phyloP scores from a whole-genome alignment of 805 yeast genomes.

The Ogataea saltuana region DNA sequence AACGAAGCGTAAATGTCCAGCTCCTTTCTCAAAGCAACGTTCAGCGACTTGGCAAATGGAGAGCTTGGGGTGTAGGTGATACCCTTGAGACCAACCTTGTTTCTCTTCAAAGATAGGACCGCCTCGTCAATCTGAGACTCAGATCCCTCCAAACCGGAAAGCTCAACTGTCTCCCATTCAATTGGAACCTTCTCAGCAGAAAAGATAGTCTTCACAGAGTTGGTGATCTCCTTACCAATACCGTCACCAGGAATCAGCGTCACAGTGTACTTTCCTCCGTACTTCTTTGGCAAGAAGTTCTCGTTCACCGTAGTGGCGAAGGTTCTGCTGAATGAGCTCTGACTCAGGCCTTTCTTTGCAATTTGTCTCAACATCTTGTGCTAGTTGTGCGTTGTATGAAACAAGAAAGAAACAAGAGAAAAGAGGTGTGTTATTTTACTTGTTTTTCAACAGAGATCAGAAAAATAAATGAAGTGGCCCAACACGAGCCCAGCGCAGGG shows the following conservation, averaged over 20 bases:
- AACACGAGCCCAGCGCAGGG: no score
- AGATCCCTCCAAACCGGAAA: slow-evolving; percentile 53
- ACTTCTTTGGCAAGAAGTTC: slow-evolving; percentile 70
- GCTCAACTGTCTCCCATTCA: slow-evolving; percentile 86
- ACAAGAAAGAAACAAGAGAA: background rate
- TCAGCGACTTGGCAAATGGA: slow-evolving; percentile 77
- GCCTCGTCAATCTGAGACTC: slow-evolving; percentile 70
- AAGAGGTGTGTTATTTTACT: slow-evolving; percentile 2
- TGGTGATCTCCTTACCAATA: slow-evolving; percentile 94
- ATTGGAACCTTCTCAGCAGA: slow-evolving; percentile 85
- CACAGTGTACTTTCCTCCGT: slow-evolving; percentile 92
- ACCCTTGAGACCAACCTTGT: slow-evolving; percentile 96
- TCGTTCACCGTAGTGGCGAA: slow-evolving; percentile 35
- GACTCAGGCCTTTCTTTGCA: slow-evolving; percentile 21
- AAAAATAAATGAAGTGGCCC: no score
- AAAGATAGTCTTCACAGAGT: slow-evolving; percentile 89
- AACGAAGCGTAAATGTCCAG: slow-evolving; percentile 93
- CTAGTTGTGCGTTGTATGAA: slow-evolving; percentile 1
- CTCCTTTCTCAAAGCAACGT: slow-evolving; percentile 96
- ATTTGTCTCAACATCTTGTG: slow-evolving; percentile 29
- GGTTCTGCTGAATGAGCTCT: slow-evolving; percentile 26
- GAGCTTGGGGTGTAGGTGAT: slow-evolving; percentile 88
- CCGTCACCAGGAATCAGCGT: slow-evolving; percentile 98
- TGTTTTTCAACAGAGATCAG: background rate
- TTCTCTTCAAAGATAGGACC: slow-evolving; percentile 87